A percentile compares a stretch with the other conserved stretches of the same genome.
These are phyloP conservation scores for Blastobotrys indianensis DNA, from an alignment of 1,139 yeast genomes.

Conservation along the genomic window DNA sequence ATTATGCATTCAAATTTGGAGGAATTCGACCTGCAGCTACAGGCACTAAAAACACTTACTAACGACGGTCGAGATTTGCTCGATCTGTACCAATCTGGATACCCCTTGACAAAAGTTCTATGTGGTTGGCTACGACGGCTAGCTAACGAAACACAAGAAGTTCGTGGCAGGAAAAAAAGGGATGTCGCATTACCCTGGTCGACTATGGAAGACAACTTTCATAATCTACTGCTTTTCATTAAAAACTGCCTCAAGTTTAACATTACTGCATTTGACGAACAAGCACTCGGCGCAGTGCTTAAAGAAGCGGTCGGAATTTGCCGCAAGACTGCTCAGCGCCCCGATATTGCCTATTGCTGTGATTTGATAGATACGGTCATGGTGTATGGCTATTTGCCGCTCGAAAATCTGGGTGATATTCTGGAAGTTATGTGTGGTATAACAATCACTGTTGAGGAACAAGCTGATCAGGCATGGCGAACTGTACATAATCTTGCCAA, in stretches of 20 bases:
- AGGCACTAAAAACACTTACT: slow-evolving; percentile 50
- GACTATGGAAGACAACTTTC: slow-evolving; percentile 31
- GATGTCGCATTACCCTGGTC: slow-evolving; percentile 30
- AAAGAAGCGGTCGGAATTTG: slow-evolving; percentile 39
- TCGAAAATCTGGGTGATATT: slow-evolving; percentile 35
- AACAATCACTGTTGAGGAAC: slow-evolving; percentile 35
- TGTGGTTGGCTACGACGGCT: slow-evolving; percentile 34
- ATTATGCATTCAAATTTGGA: slow-evolving; percentile 42
- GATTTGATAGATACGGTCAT: slow-evolving; percentile 44
- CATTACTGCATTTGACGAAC: slow-evolving; percentile 42
- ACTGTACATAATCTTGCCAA: slow-evolving; percentile 35
- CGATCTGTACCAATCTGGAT: slow-evolving; percentile 47
- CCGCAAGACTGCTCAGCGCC: slow-evolving; percentile 38
- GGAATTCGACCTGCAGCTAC: slow-evolving; percentile 54
- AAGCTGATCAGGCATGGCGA: slow-evolving; percentile 40
- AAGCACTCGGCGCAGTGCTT: slow-evolving; percentile 37
- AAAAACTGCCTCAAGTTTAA: slow-evolving; percentile 47
- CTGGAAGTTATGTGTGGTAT: slow-evolving; percentile 50
- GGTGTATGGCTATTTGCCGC: slow-evolving; percentile 46
- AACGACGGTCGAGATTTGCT: slow-evolving; percentile 56
- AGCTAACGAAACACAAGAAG: slow-evolving; percentile 30
- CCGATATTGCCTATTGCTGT: slow-evolving; percentile 42
- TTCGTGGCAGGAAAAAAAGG: slow-evolving; percentile 25
- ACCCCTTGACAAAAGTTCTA: slow-evolving; percentile 42
- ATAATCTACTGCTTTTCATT: slow-evolving; percentile 37